phyloP scores from a whole-genome alignment of 2,329 filamentous ascomycete species.

The Trichoderma oligosporum region DNA sequence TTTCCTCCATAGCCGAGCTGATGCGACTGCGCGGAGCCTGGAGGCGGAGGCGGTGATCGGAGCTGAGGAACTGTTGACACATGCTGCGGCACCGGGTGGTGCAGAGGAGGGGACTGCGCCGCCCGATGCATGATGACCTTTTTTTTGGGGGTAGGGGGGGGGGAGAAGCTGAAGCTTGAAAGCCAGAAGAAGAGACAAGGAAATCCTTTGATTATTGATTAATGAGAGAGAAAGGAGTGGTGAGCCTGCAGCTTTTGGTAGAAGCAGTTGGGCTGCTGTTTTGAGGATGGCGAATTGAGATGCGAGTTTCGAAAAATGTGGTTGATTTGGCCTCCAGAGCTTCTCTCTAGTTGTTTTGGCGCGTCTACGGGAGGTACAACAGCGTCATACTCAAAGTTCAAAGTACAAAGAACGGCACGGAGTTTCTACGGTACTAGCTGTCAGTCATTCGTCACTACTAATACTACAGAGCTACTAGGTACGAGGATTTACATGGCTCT shows the following conservation, averaged over 20 bases:
- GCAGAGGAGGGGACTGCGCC: slow-evolving; percentile 83
- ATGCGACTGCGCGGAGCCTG: slow-evolving; percentile 64
- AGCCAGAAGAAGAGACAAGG: slow-evolving; percentile 16
- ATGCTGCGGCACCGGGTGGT: slow-evolving; percentile 96
- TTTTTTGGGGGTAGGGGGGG: too few relatives aligned
- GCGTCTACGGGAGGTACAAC: slow-evolving; percentile 19
- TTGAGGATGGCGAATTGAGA: slow-evolving; percentile 5
- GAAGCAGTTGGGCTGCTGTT: neutral
- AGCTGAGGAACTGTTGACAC: slow-evolving; percentile 97
- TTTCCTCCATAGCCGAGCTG: slow-evolving; percentile 64
- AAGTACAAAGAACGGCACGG: too few relatives aligned
- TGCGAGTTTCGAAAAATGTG: slow-evolving; percentile 30
- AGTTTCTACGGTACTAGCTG: neutral
- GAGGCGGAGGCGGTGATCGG: slow-evolving; percentile 84
- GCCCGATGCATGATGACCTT: slow-evolving; percentile 90
- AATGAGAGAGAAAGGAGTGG: slow-evolving; percentile 5
- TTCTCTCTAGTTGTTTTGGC: neutral
- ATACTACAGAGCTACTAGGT: neutral
- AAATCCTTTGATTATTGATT: slow-evolving; percentile 23
- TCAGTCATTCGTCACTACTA: neutral
- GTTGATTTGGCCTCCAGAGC: slow-evolving; percentile 28
- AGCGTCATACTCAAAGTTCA: slow-evolving; percentile 24
- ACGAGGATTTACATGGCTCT: neutral
- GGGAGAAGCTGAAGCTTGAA: too few relatives aligned
- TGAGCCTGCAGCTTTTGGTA: neutral